These are phyloP conservation scores for Amanita muscaria DNA, from an alignment of 768 basidiomycete genomes.

Conservation along the genomic window DNA sequence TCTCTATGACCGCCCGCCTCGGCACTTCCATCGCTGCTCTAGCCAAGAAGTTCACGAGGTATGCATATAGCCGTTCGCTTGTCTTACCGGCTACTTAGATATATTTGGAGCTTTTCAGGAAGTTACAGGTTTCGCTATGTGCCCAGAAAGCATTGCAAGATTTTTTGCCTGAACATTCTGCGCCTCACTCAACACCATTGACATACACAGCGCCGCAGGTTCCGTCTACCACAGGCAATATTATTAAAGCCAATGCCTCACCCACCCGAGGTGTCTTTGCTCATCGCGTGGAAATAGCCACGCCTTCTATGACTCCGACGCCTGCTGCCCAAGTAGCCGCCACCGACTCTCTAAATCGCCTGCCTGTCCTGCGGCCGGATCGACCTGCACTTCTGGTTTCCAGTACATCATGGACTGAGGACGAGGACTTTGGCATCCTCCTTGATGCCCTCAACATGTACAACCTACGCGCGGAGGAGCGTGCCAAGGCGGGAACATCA, in stretches of 20 bases:
- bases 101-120: constrained; percentile 38
- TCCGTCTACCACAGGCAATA: background rate
- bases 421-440: constrained; percentile 89
- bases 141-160: constrained; percentile 25
- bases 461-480: constrained; percentile 43
- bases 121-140: constrained; percentile 31
- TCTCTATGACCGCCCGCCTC: constrained; percentile 85
- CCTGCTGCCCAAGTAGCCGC: constrained; percentile 16
- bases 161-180: constrained; percentile 45
- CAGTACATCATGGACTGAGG: constrained; percentile 95
- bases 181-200: constrained; percentile 54
- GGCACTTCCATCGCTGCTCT: constrained; percentile 66
- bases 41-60: constrained; percentile 75
- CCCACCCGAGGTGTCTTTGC: background rate
- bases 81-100: background rate
- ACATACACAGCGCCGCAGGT: constrained; percentile 31
- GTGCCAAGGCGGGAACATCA: constrained; percentile 3
- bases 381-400: constrained; percentile 84
- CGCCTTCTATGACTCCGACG: constrained; percentile 17
- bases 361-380: constrained; percentile 51
- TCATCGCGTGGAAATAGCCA: constrained; percentile 7
- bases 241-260: constrained; percentile 10
- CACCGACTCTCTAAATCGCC: constrained; percentile 25
- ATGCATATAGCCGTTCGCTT: background rate
- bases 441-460: constrained; percentile 67